Base-by-base conservation (phyloP, 2,329 filamentous ascomycete species). In the Ophiocordyceps unilateralis region DNA sequence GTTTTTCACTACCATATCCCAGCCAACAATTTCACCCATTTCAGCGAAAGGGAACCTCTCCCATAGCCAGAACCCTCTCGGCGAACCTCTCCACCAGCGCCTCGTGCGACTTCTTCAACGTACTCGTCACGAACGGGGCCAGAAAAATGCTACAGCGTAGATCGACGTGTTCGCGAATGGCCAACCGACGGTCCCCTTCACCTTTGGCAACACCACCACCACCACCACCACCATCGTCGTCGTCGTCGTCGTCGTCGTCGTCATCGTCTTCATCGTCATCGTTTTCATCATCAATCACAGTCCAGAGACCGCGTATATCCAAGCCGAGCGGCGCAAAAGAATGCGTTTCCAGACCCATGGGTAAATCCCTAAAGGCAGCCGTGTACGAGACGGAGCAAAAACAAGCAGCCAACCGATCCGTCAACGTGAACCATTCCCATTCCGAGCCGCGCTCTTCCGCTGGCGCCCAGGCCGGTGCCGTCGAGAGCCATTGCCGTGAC, bases 151-250 rank as follows among this genome's bases (percentile, higher is more conserved):
- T 89, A 64, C 85, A 93, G 45, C 73, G 73, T 68, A 93, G 49
- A 48, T 86, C 80, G 41, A 91, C 79, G 50, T 93, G 86, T 65
- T 93, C 86, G n/a, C 82, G 71, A 37, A 93, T 65, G 55, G 87
- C 93, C 12, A 93, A 64, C 0, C 85, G n/a, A n/a, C n/a, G n/a
- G n/a, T n/a, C n/a, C n/a, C n/a, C n/a, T n/a, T n/a, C n/a, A n/a
- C n/a, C n/a, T n/a, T n/a, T n/a, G n/a, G n/a, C n/a, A n/a, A n/a
- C n/a, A n/a, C n/a, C n/a, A n/a, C n/a, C n/a, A n/a, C n/a, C n/a
- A n/a, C n/a, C n/a, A n/a, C n/a, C n/a, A n/a, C n/a, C n/a, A n/a
- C n/a, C n/a, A n/a, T n/a, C n/a, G n/a, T n/a, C n/a, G n/a, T n/a
- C n/a, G n/a, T n/a, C n/a, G n/a, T n/a, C n/a, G n/a, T n/a, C n/a